Evolutionary conservation across 2,329 filamentous ascomycete species (phyloP).

Genomic region (Fusarium longipes): DNA sequence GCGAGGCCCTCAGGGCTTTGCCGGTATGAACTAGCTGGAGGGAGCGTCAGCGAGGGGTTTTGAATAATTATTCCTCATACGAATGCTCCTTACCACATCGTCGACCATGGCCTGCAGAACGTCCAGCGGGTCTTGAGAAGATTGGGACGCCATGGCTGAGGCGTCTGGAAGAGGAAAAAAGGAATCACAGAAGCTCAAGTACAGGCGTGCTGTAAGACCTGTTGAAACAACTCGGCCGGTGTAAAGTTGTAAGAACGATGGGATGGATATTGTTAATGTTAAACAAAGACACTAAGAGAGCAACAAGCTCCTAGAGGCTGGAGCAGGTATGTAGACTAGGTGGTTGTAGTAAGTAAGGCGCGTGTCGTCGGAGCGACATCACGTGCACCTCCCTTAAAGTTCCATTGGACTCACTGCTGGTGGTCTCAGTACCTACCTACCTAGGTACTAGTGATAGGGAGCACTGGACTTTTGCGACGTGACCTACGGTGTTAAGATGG

Average conservation of each 20-base stretch:
- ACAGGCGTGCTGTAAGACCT: not conserved
- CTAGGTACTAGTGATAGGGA: no score
- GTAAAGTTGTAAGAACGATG: not conserved
- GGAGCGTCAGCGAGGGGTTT: conserved; percentile 12
- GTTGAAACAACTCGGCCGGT: not conserved
- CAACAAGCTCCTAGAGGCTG: not conserved
- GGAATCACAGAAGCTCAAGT: not conserved
- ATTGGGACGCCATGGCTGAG: conserved; percentile 48
- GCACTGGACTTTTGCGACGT: no score
- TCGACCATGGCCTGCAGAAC: conserved; percentile 65
- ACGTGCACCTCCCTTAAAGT: conserved; percentile 31
- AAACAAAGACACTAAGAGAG: conserved; percentile 20
- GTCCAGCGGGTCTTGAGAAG: conserved; percentile 56
- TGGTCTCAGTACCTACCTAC: not conserved
- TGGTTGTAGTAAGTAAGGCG: conserved; percentile 1
- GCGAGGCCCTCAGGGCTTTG: conserved; percentile 64
- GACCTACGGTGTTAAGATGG: no score
- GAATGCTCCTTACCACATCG: conserved; percentile 60
- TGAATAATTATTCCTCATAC: not conserved
- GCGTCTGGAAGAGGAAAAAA: not conserved
- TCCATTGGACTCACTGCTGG: conserved; percentile 18
- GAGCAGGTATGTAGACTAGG: not conserved
- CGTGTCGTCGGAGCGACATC: conserved; percentile 17
- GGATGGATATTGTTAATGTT: conserved; percentile 19
- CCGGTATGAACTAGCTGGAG: conserved; percentile 68